Evolutionary conservation across 352 stramenopile species (phyloP).

Genomic region (Pythium vanterpoolii): DNA sequence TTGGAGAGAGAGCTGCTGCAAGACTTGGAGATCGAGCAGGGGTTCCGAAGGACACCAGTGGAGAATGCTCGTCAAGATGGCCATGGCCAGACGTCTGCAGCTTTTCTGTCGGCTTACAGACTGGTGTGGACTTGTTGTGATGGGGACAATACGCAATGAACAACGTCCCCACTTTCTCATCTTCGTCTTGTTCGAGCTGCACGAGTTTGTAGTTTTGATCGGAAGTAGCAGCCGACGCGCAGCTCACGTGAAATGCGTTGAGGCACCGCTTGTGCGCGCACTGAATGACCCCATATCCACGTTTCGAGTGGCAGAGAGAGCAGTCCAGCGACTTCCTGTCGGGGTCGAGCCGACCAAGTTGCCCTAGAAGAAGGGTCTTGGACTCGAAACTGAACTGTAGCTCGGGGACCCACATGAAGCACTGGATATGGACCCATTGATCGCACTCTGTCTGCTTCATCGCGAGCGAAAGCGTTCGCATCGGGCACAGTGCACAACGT

Average conservation of each 20-base stretch:
- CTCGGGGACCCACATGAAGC: conserved; percentile 85
- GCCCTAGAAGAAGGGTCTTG: conserved; percentile 39
- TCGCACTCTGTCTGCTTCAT: conserved; percentile 62
- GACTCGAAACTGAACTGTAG: conserved; percentile 42
- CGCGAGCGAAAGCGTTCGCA: conserved; percentile 41
- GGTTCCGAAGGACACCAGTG: neutral
- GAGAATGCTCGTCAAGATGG: neutral
- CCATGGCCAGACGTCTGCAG: neutral
- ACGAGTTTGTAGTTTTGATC: conserved; percentile 56
- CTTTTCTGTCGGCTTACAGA: conserved; percentile 6
- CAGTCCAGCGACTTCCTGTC: conserved; percentile 67
- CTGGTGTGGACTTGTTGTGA: conserved; percentile 39
- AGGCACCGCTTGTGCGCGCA: conserved; percentile 74
- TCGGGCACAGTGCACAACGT: conserved; percentile 62
- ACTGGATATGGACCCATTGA: conserved; percentile 81
- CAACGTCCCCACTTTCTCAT: conserved; percentile 32
- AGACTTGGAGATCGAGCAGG: neutral
- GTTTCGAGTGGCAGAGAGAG: conserved; percentile 62
- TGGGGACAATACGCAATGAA: conserved; percentile 71
- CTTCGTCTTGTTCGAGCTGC: conserved; percentile 41
- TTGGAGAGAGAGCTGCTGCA: conserved; percentile 35
- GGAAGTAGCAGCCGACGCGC: conserved; percentile 47
- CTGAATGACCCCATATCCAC: conserved; percentile 65
- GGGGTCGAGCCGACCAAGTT: conserved; percentile 43
- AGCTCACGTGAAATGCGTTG: conserved; percentile 78